These are phyloP conservation scores for Echites panduratus DNA, from an alignment of 257 asterid species.

Conservation along the genomic window DNA sequence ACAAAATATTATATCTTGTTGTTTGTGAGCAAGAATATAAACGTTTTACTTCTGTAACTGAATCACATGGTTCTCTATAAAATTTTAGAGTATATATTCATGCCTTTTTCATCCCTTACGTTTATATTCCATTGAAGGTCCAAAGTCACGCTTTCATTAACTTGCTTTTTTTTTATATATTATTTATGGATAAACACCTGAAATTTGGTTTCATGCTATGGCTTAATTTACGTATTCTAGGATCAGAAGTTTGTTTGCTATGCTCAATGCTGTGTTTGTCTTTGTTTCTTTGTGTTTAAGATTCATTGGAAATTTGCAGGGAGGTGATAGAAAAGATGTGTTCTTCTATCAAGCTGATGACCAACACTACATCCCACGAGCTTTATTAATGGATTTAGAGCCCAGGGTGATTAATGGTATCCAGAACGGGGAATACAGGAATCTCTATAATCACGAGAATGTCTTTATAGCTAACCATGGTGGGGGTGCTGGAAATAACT, in stretches of 20 bases:
- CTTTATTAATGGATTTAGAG: conserved; percentile 94
- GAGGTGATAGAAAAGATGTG: conserved; percentile 97
- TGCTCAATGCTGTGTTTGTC: neutral
- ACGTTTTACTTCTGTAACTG: neutral
- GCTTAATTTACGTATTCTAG: neutral
- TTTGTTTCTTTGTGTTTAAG: neutral
- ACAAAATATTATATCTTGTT: neutral
- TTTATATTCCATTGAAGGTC: neutral
- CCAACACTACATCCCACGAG: conserved; percentile 96
- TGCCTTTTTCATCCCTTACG: neutral
- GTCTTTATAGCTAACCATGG: conserved; percentile 88
- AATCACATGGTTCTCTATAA: neutral
- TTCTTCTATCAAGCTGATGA: conserved; percentile 99
- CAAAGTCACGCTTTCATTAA: neutral
- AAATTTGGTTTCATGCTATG: neutral
- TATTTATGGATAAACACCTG: neutral
- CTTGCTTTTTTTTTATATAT: neutral
- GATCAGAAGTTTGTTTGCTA: neutral
- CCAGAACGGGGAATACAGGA: conserved; percentile 91
- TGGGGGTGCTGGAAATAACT: conserved; percentile 98
- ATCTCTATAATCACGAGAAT: conserved; percentile 95
- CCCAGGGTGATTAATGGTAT: conserved; percentile 97
- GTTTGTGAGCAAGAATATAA: neutral
- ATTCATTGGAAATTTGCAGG: conserved; percentile 39
- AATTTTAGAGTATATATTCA: neutral